A percentile compares a stretch with the other conserved stretches of the same genome.
phyloP scores from a whole-genome alignment of 345 rosid species.

The Noccaea caerulescens region DNA sequence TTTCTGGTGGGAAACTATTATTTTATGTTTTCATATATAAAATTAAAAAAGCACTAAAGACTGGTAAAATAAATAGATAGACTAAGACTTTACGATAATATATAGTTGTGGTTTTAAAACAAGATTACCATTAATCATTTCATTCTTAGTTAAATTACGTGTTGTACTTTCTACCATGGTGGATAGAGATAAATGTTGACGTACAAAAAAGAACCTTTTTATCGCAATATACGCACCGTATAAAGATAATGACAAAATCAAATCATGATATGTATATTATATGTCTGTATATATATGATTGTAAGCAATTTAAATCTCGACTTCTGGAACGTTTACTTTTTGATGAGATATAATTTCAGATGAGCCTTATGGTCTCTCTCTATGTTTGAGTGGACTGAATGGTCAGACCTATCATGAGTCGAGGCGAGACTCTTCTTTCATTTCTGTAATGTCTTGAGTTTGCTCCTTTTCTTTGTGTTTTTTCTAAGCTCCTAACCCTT shows the following conservation, averaged over 20 bases:
- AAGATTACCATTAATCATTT: slow-evolving; percentile 22
- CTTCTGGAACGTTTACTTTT: not conserved
- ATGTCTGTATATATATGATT: not conserved
- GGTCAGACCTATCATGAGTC: slow-evolving; percentile 33
- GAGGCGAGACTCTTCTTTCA: slow-evolving; percentile 26
- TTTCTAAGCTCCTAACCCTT: not conserved
- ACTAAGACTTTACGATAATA: not conserved
- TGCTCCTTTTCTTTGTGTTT: not conserved
- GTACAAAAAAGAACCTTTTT: slow-evolving; percentile 6
- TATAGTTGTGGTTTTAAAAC: slow-evolving; percentile 23
- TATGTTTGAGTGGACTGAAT: slow-evolving; percentile 17
- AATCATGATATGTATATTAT: not conserved
- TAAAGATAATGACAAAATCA: slow-evolving; percentile 17
- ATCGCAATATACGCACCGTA: slow-evolving; percentile 26
- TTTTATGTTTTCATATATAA: not conserved
- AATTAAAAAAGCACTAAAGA: not conserved
- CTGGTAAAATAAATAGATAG: not conserved
- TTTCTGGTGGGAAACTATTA: not conserved
- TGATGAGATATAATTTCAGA: not conserved
- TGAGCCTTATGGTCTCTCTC: slow-evolving; percentile 10
- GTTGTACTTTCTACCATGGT: slow-evolving; percentile 31
- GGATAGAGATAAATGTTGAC: slow-evolving; percentile 16
- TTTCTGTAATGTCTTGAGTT: not conserved
- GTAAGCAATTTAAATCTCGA: not conserved
- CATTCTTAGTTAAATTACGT: slow-evolving; percentile 20